Conservation (phyloP, 169 alveolate genomes). For the Hammondia hammondi region DNA sequence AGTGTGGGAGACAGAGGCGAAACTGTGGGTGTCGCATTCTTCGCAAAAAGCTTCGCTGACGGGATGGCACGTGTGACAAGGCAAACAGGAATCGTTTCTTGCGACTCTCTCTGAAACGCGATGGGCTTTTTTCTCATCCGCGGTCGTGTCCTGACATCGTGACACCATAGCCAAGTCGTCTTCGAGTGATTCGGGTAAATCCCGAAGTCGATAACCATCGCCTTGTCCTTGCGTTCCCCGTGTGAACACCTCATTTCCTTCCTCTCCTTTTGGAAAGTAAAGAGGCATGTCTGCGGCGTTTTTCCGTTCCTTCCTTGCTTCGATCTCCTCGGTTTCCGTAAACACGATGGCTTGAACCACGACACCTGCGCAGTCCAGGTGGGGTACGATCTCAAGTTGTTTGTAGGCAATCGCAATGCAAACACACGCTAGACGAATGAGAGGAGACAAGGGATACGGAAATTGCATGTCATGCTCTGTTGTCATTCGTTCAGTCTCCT, state of each 20-base stretch:
- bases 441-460: slow-evolving; percentile 54
- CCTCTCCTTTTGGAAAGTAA: neutral
- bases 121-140: no score
- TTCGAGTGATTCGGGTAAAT: no score
- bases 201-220: no score
- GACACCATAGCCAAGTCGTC: no score
- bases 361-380: slow-evolving; percentile 36
- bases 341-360: neutral
- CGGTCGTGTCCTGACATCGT: no score
- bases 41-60: neutral
- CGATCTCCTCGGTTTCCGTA: neutral
- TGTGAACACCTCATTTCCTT: no score
- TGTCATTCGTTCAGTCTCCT: no score
- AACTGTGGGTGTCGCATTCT: neutral
- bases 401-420: slow-evolving; percentile 51
- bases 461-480: no score
- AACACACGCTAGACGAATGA: slow-evolving; percentile 57
- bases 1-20: neutral
- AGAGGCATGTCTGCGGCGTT: neutral
- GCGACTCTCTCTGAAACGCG: no score
- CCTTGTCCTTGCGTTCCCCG: no score
- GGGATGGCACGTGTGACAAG: neutral
- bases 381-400: slow-evolving; percentile 49
- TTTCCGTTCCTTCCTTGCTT: neutral
- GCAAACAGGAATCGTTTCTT: no score